Percentiles rank a stretch among this genome's conserved stretches.
Evolutionary conservation across 805 yeast species (phyloP).

Genomic region (Candida maltosa): DNA sequence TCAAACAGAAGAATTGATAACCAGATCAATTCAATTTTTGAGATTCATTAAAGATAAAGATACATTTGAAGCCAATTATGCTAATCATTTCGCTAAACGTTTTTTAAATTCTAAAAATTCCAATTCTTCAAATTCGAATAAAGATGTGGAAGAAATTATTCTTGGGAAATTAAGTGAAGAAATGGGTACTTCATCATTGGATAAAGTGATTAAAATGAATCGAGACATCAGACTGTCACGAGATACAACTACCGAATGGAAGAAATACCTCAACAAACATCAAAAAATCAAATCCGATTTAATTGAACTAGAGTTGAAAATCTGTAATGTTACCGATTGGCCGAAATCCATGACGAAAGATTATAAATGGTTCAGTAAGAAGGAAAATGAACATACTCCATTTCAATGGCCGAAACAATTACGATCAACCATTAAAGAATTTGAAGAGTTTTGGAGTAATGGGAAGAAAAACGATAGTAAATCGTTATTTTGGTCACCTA

Average conservation of each 20-base stretch:
- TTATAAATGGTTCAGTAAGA: constrained; percentile 28
- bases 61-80: constrained; percentile 78
- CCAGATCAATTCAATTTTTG: constrained; percentile 58
- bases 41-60: constrained; percentile 78
- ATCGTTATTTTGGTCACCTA: constrained; percentile 69
- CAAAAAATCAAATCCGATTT: constrained; percentile 7
- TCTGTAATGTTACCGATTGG: constrained; percentile 44
- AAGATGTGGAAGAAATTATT: constrained; percentile 66
- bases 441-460: constrained; percentile 40
- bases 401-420: constrained; percentile 41
- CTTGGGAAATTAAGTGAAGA: constrained; percentile 69
- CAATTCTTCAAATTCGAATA: constrained; percentile 8
- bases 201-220: constrained; percentile 83
- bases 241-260: constrained; percentile 40
- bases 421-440: constrained; percentile 31
- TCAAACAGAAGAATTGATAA: constrained; percentile 39
- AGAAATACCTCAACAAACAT: constrained; percentile 12
- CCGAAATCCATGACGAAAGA: constrained; percentile 45
- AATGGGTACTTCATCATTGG: constrained; percentile 74
- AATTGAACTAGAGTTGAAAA: constrained; percentile 38
- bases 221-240: constrained; percentile 61
- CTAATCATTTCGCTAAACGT: constrained; percentile 82
- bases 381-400: constrained; percentile 12
- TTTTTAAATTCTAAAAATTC: constrained; percentile 40
- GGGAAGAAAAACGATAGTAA: constrained; percentile 40